These are phyloP conservation scores for Chloroidium sp. DNA, from an alignment of 163 green algal genomes.

Conservation along the genomic window DNA sequence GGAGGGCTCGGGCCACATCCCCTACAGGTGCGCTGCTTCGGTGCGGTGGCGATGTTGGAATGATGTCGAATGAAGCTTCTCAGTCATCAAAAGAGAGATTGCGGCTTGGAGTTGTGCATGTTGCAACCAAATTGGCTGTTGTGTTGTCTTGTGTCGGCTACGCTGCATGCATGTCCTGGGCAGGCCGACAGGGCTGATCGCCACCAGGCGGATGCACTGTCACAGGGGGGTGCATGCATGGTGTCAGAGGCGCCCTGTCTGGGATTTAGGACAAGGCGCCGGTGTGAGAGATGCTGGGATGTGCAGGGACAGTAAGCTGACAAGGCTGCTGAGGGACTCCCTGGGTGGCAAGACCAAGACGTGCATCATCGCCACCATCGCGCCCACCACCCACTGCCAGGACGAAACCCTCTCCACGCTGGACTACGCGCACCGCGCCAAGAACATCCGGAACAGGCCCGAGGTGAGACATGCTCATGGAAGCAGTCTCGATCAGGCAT, in stretches of 20 bases:
- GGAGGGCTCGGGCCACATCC: conserved; percentile 55
- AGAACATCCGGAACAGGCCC: conserved; percentile 91
- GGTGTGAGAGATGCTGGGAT: background rate
- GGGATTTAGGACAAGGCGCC: background rate
- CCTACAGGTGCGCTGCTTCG: conserved; percentile 5
- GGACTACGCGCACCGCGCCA: conserved; percentile 89
- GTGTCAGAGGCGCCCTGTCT: too few species aligned
- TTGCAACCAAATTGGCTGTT: too few species aligned
- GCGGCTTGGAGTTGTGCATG: too few species aligned
- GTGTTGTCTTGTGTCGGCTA: too few species aligned
- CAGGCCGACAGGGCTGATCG: too few species aligned
- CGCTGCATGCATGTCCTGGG: too few species aligned
- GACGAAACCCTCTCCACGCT: conserved; percentile 81
- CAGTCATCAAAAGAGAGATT: background rate
- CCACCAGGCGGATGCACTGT: too few species aligned
- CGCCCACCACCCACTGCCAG: conserved; percentile 55
- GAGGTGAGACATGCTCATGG: conserved; percentile 22
- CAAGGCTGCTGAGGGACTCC: conserved; percentile 89
- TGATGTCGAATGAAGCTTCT: background rate
- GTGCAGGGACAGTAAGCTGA: conserved; percentile 90
- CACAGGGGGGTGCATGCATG: too few species aligned
- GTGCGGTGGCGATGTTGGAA: background rate
- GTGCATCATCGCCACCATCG: conserved; percentile 98
- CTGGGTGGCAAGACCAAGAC: conserved; percentile 96
- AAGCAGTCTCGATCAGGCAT: background rate